Conservation (phyloP, 768 basidiomycete species). For the Tulasnella sp. region DNA sequence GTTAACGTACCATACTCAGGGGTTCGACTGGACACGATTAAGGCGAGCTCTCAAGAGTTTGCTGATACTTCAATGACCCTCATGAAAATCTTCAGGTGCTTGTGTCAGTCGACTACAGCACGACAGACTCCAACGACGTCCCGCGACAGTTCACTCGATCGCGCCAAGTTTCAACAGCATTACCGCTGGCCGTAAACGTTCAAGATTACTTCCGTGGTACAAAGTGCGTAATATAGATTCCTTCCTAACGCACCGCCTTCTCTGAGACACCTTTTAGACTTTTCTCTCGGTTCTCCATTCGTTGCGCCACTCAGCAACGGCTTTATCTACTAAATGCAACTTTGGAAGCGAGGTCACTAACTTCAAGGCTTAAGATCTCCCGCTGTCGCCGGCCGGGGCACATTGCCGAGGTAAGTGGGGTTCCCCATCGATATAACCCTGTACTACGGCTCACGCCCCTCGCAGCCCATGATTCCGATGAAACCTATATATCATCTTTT, state of each 20-base stretch:
- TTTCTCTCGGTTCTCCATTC: constrained; percentile 55
- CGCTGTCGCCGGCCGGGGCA: not conserved
- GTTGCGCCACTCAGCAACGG: constrained; percentile 29
- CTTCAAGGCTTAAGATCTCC: constrained; percentile 47
- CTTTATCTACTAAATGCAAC: constrained; percentile 57
- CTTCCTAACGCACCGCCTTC: constrained; percentile 9
- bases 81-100: constrained; percentile 38
- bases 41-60: constrained; percentile 39
- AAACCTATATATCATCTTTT: constrained; percentile 82
- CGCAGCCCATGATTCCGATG: constrained; percentile 73
- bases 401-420: constrained; percentile 16
- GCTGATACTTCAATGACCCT: not conserved
- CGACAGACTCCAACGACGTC: constrained; percentile 55
- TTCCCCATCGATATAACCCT: not conserved
- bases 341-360: constrained; percentile 32
- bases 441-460: not conserved
- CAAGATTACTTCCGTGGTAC: constrained; percentile 93
- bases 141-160: constrained; percentile 56
- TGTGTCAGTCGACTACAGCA: constrained; percentile 69
- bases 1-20: constrained; percentile 36
- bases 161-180: constrained; percentile 62
- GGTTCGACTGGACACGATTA: constrained; percentile 52
- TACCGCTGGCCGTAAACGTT: constrained; percentile 91
- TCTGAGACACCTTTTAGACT: constrained; percentile 54
- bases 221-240: constrained; percentile 53